Evolutionary conservation across 306 rosid genomes (phyloP).

Genomic region (Rubus parviflorus): DNA sequence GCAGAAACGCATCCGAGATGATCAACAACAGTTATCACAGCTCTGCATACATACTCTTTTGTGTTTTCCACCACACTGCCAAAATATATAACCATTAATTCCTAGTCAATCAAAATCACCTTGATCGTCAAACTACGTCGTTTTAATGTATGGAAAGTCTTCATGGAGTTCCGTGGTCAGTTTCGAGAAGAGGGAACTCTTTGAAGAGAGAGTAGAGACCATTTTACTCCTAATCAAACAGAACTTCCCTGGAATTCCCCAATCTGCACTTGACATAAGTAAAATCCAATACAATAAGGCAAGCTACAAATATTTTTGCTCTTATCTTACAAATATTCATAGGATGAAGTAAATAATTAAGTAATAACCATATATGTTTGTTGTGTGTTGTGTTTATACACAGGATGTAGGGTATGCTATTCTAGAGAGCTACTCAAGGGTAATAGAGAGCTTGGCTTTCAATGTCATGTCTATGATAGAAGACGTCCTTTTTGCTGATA

Average conservation of each 20-base stretch:
- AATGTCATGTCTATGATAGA: constrained; percentile 81
- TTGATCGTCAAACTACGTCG: background rate
- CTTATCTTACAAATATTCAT: background rate
- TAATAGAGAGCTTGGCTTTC: constrained; percentile 84
- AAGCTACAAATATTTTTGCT: background rate
- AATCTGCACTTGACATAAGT: constrained; percentile 85
- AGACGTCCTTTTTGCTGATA: constrained; percentile 71
- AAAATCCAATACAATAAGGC: constrained; percentile 86
- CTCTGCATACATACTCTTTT: constrained; percentile 71
- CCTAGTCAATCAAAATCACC: background rate
- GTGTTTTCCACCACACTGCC: constrained; percentile 75
- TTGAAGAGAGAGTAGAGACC: constrained; percentile 90
- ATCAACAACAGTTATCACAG: constrained; percentile 78
- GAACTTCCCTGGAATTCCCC: constrained; percentile 86
- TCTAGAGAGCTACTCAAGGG: constrained; percentile 94
- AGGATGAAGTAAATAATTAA: background rate
- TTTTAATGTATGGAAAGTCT: constrained; percentile 49
- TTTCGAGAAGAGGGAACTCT: constrained; percentile 81
- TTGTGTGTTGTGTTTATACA: constrained; percentile 17
- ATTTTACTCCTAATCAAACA: constrained; percentile 72
- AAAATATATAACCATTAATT: background rate
- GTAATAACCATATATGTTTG: constrained; percentile 2
- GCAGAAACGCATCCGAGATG: constrained; percentile 86
- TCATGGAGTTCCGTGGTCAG: constrained; percentile 87
- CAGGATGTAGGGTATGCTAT: constrained; percentile 94